phyloP scores from a whole-genome alignment of 2,329 filamentous ascomycete genomes.

The Truncatella angustata region DNA sequence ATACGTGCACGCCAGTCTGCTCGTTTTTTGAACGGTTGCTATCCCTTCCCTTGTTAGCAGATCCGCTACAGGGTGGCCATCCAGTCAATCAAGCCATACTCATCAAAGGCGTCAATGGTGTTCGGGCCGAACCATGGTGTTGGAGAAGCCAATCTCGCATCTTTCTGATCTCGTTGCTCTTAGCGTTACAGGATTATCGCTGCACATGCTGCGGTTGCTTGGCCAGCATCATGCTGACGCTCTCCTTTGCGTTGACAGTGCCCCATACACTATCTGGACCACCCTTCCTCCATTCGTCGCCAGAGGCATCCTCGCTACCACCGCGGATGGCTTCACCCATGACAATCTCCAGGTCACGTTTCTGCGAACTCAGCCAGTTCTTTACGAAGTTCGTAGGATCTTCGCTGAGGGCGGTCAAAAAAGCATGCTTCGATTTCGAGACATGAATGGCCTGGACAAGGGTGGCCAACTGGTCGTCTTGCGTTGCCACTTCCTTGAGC shows the following conservation, averaged over 20 bases:
- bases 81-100: no score
- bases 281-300: conserved; percentile 68
- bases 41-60: neutral
- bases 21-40: no score
- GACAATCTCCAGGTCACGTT: conserved; percentile 84
- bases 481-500: conserved; percentile 70
- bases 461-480: conserved; percentile 84
- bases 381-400: conserved; percentile 83
- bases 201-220: conserved; percentile 39
- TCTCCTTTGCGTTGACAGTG: conserved; percentile 59
- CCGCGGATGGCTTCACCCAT: conserved; percentile 75
- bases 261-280: conserved; percentile 55
- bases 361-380: conserved; percentile 88
- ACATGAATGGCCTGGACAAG: conserved; percentile 80
- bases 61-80: neutral
- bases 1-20: no score
- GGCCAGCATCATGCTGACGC: conserved; percentile 59
- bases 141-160: no score
- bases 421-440: conserved; percentile 86
- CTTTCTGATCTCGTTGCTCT: no score
- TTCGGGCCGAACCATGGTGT: no score
- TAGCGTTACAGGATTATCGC: neutral
- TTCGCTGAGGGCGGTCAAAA: conserved; percentile 74
- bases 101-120: no score
- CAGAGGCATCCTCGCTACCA: conserved; percentile 52